These are phyloP conservation scores for Blepharisma japonicum DNA, from an alignment of 73 alveolate species.

Conservation along the genomic window DNA sequence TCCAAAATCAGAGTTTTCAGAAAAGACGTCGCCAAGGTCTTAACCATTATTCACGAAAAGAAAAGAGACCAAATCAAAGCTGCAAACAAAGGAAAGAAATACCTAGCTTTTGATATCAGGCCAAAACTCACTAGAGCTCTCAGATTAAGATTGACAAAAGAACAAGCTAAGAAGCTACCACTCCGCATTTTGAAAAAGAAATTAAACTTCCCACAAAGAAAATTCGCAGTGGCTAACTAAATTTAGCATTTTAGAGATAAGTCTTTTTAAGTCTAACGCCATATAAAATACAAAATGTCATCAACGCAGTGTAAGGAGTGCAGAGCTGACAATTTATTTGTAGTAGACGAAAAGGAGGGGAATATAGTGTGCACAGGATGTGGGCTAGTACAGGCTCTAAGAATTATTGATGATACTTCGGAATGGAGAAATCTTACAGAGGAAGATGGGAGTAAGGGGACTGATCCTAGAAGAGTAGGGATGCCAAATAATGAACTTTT, in stretches of 20 bases:
- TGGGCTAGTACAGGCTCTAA: not conserved
- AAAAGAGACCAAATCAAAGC: constrained; percentile 68
- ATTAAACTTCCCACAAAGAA: constrained; percentile 83
- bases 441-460: not conserved
- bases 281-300: too few relatives aligned
- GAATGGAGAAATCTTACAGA: constrained; percentile 17
- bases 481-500: constrained; percentile 4
- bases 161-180: constrained; percentile 58
- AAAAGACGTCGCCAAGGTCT: constrained; percentile 80
- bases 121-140: constrained; percentile 77
- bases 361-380: constrained; percentile 3
- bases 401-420: constrained; percentile 17
- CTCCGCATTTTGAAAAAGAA: constrained; percentile 69
- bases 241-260: too few relatives aligned
- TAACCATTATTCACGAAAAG: constrained; percentile 86
- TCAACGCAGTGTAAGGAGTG: constrained; percentile 1
- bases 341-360: constrained; percentile 5
- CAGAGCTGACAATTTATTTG: not conserved
- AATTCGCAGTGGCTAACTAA: constrained; percentile 59
- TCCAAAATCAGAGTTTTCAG: constrained; percentile 75
- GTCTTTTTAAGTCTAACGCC: too few relatives aligned
- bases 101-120: constrained; percentile 78
- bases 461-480: constrained; percentile 18
- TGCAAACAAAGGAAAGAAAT: constrained; percentile 57
- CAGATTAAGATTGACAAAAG: constrained; percentile 75